Evolutionary conservation across 257 asterid genomes (phyloP).

Genomic region (Henckelia pumila): DNA sequence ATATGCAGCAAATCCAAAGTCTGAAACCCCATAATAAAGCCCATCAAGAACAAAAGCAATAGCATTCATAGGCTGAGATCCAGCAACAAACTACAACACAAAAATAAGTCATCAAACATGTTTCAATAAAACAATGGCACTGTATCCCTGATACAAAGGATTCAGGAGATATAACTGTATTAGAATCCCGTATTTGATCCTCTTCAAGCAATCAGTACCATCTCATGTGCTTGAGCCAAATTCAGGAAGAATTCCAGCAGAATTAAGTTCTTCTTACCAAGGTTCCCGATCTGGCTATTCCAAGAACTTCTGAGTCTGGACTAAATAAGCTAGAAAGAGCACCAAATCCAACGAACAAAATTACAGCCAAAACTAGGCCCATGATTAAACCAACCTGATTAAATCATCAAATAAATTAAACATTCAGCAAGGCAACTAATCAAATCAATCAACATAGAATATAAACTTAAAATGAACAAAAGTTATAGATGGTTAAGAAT

Average conservation of each 20-base stretch:
- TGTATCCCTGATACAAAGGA: background rate
- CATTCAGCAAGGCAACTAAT: constrained; percentile 13
- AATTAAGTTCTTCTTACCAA: constrained; percentile 53
- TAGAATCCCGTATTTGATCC: background rate
- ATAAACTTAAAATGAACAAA: background rate
- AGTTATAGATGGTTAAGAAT: constrained; percentile 9
- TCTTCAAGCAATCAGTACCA: background rate
- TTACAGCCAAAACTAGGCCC: constrained; percentile 63
- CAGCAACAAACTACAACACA: constrained; percentile 72
- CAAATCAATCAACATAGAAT: constrained; percentile 7
- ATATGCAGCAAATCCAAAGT: constrained; percentile 87
- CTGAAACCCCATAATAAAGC: constrained; percentile 95
- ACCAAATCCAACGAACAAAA: constrained; percentile 64
- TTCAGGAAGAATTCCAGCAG: constrained; percentile 17
- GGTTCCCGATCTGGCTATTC: constrained; percentile 75
- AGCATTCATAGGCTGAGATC: constrained; percentile 91
- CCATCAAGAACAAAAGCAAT: constrained; percentile 95
- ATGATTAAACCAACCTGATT: constrained; percentile 61
- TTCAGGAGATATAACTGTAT: background rate
- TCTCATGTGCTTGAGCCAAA: background rate
- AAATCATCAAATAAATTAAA: constrained; percentile 6
- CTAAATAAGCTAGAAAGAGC: constrained; percentile 71
- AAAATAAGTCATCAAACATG: constrained; percentile 12
- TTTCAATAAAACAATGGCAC: background rate
- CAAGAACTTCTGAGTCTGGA: constrained; percentile 67